Evolutionary conservation across 768 basidiomycete genomes (phyloP), one percentile per base, ranked within the genome.

Genomic region (Artomyces pyxidatus): DNA sequence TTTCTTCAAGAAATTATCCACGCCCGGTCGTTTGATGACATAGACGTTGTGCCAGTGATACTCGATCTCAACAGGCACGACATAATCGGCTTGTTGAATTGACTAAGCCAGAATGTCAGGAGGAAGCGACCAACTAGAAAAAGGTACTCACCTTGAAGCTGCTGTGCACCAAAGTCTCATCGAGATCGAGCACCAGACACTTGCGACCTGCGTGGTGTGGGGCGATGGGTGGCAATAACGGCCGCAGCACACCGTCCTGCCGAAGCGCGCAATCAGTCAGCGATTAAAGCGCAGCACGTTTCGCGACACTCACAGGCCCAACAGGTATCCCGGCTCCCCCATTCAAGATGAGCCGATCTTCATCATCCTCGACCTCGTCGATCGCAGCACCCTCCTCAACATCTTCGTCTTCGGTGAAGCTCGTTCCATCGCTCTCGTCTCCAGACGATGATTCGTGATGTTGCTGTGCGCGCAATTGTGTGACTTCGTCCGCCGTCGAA

Each of bases 1-100:
- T 69, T 83, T 86, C 72, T 89, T 89, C 63, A 99, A 71, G 68
- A 98, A 99, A 62, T 83, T 85, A 64, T 99, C 96, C 14, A 99
- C 96, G 14, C 96, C 96, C 8, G 96, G 96, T 44, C 96, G 85
- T 68, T 98, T 98, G 68, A 98, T 89, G 42, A 98, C 96, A 68
- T 98, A 97, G 56, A 98, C 93, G 61, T 99, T 97, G 65, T 99
- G 96, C 78, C 87, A 89, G 62, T 96, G 88, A 57, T 89, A 93
- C 63, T 99, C 96, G 54, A 99, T 99, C 68, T 98, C 96, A 22
- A 99, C 96, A 4, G 96, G 96, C 3, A 99, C 95, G 54, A 98
- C 90, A 66, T 92, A 99, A 71, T 99, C 96, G 26, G 95, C 93
- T 60, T 92, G 88, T 55, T 76, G 76, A 51, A 98, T 90, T 47